Evolutionary conservation across 805 yeast genomes (phyloP).

Genomic region (Monosporozyma servazzii): DNA sequence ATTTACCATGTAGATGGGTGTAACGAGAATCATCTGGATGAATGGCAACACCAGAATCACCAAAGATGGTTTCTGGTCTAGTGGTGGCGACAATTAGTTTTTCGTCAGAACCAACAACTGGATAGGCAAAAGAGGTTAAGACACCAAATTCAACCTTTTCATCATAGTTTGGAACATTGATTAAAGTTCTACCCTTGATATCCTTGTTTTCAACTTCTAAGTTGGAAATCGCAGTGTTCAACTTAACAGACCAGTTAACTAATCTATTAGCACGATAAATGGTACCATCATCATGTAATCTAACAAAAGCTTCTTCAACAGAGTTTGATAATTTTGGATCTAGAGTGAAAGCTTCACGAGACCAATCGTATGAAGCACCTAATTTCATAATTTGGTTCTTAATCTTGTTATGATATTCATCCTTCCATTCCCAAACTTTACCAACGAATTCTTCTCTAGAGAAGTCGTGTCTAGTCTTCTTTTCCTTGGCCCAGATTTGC

Average conservation of each 20-base stretch:
- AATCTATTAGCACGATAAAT: slow-evolving; percentile 89
- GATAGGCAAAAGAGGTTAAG: slow-evolving; percentile 89
- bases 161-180: slow-evolving; percentile 85
- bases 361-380: slow-evolving; percentile 98
- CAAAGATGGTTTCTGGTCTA: slow-evolving; percentile 96
- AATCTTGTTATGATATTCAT: slow-evolving; percentile 79
- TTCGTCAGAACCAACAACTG: slow-evolving; percentile 69
- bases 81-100: slow-evolving; percentile 90
- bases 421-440: slow-evolving; percentile 98
- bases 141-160: slow-evolving; percentile 93
- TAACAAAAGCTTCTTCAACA: slow-evolving; percentile 85
- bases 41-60: slow-evolving; percentile 96
- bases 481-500: slow-evolving; percentile 79
- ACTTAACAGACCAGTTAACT: slow-evolving; percentile 92
- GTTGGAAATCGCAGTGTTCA: slow-evolving; percentile 92
- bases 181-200: slow-evolving; percentile 66
- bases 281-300: slow-evolving; percentile 87
- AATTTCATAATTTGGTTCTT: slow-evolving; percentile 73
- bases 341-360: slow-evolving; percentile 87
- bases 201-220: slow-evolving; percentile 93
- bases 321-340: slow-evolving; percentile 69
- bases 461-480: slow-evolving; percentile 86
- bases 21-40: slow-evolving; percentile 94
- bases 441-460: slow-evolving; percentile 86
- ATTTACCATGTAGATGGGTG: slow-evolving; percentile 90